Conservation (phyloP, 2,329 filamentous ascomycete genomes). For the Thelonectria rubi region DNA sequence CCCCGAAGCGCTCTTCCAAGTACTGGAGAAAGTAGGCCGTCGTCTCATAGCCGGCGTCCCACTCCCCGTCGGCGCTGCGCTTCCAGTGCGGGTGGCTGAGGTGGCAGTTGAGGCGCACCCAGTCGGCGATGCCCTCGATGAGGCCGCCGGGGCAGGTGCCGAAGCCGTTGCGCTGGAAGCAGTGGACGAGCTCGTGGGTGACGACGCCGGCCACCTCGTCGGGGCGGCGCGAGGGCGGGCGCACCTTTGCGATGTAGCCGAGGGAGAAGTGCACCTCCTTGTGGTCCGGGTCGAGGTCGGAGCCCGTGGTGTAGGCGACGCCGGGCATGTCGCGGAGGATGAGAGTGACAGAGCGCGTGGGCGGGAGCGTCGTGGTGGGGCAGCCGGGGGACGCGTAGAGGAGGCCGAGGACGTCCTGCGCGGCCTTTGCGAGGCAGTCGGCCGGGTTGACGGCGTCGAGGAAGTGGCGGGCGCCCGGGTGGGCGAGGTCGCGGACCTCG, state of each 20-base stretch:
- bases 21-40: slow-evolving; percentile 93
- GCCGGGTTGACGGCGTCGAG: slow-evolving; percentile 71
- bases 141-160: slow-evolving; percentile 75
- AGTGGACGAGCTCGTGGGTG: slow-evolving; percentile 94
- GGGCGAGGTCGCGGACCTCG: slow-evolving; percentile 65
- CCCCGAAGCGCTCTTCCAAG: slow-evolving; percentile 73
- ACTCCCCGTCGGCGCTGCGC: slow-evolving; percentile 64
- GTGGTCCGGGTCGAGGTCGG: slow-evolving; percentile 81
- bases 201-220: slow-evolving; percentile 84
- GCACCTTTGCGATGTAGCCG: slow-evolving; percentile 70
- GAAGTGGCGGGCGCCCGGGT: slow-evolving; percentile 72
- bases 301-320: slow-evolving; percentile 88
- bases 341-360: slow-evolving; percentile 87
- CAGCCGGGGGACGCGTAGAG: slow-evolving; percentile 70
- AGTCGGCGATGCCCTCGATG: slow-evolving; percentile 93
- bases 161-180: slow-evolving; percentile 81
- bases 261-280: slow-evolving; percentile 93
- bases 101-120: slow-evolving; percentile 79
- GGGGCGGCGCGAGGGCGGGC: slow-evolving; percentile 51
- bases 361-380: slow-evolving; percentile 56
- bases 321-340: slow-evolving; percentile 82
- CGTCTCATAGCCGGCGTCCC: slow-evolving; percentile 90
- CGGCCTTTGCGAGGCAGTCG: slow-evolving; percentile 67
- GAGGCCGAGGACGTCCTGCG: slow-evolving; percentile 73
- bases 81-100: slow-evolving; percentile 88